phyloP scores from a whole-genome alignment of 495 filamentous ascomycete species.

The Hyaloscypha hepaticicola region DNA sequence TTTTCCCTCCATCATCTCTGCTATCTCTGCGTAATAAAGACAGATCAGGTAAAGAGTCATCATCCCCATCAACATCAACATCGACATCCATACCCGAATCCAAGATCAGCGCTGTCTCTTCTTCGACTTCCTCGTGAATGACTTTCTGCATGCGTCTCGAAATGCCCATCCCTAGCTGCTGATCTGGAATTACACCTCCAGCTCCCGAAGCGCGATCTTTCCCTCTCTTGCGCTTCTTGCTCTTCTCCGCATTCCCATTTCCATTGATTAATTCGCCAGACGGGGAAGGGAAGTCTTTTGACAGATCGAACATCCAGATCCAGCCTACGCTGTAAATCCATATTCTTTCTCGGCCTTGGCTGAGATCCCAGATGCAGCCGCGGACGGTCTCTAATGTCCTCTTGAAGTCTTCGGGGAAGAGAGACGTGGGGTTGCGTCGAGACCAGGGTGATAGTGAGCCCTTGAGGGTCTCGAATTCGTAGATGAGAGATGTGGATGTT shows the following conservation, averaged over 20 bases:
- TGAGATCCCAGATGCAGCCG: constrained; percentile 82
- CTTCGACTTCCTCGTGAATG: constrained; percentile 45
- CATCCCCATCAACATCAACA: constrained; percentile 43
- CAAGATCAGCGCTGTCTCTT: constrained; percentile 28
- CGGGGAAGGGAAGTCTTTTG: constrained; percentile 58
- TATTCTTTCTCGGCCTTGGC: constrained; percentile 53
- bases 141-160: constrained; percentile 57
- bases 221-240: constrained; percentile 37
- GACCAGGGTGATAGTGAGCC: constrained; percentile 84
- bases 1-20: constrained; percentile 1
- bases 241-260: too few relatives aligned
- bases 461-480: constrained; percentile 71
- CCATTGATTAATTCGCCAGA: background rate
- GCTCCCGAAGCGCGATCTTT: constrained; percentile 48
- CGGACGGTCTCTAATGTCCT: constrained; percentile 72
- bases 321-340: constrained; percentile 87
- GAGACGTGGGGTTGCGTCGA: constrained; percentile 70
- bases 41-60: constrained; percentile 14
- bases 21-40: constrained; percentile 17
- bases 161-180: constrained; percentile 54
- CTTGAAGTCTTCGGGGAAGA: constrained; percentile 70
- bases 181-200: constrained; percentile 59
- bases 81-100: constrained; percentile 42
- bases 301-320: constrained; percentile 91
- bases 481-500: constrained; percentile 71